Base-by-base conservation (phyloP, 768 basidiomycete genomes). In the Russula abietina region DNA sequence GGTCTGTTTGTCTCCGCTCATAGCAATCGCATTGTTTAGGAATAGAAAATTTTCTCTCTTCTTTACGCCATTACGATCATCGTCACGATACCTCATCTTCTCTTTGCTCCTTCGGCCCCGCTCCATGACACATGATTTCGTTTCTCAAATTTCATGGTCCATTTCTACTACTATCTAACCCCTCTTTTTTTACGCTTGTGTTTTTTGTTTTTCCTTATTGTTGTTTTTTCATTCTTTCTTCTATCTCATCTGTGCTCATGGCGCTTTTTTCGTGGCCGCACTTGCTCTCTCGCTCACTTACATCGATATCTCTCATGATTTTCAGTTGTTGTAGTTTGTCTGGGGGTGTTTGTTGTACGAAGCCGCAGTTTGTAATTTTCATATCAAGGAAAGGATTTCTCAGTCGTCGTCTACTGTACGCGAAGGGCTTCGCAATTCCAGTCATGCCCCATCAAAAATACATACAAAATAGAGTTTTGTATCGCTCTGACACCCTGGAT, bases 341-440 rank as follows among this genome's bases (percentile, higher is more conserved):
- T 61, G n/a, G 39, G 49, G n/a, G 30, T 39, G 38, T 39, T 39
- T 39, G 30, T 39, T 63, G 62, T 63, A 63, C 46, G 62, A 63
- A 26, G 36, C 38, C 54, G 58, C 3, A 36, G 36, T 30, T 30
- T 30, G 28, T 19, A 54, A 62, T 57, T 61, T 38, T 45, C n/a
- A 49, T 63, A 62, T 63, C 49, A 64, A 48, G 59, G 52, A 60
- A 59, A 30, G 26, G 32, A 46, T 33, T 36, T 57, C 17, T 4
- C 22, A 36, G n/a, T 63, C 36, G 22, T 61, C 28, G n/a, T n/a
- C 33, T 48, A 65, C 46, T 36, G n/a, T 22, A 45, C 70, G 78
- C 79, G 79, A 80, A 80, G 79, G 79, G 79, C 79, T 79, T 80
- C 79, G 79, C 79, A 59, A 41, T 66, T 70, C 70, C 77, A 78